Percentiles rank a stretch among this genome's conserved stretches.
Conservation (phyloP, 495 filamentous ascomycete species). For the Aspergillus homomorphus region DNA sequence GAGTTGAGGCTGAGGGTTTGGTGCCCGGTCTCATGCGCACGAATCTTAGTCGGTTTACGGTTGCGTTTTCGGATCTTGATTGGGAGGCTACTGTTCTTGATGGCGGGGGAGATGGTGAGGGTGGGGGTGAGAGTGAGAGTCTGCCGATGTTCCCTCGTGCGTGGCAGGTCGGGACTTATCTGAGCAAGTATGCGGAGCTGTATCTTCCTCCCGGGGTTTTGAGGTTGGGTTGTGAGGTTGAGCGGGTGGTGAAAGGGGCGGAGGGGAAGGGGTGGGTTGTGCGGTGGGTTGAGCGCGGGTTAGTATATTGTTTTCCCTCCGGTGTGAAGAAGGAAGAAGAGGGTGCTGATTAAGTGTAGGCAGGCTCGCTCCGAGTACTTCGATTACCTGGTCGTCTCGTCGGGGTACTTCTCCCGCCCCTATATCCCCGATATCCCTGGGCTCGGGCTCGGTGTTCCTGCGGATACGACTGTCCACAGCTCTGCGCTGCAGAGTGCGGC, state of each 20-base stretch:
- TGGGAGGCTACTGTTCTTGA: slow-evolving; percentile 60
- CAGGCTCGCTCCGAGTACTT: slow-evolving; percentile 41
- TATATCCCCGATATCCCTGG: slow-evolving; percentile 49
- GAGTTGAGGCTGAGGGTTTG: slow-evolving; percentile 22
- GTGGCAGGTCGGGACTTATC: slow-evolving; percentile 71
- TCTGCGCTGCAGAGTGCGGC: slow-evolving; percentile 42
- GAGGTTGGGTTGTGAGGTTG: slow-evolving; percentile 52
- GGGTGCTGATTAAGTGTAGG: not conserved
- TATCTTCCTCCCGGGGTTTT: slow-evolving; percentile 54
- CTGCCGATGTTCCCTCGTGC: slow-evolving; percentile 67
- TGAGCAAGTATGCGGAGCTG: slow-evolving; percentile 56
- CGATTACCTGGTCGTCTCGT: slow-evolving; percentile 71
- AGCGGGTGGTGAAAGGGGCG: slow-evolving; percentile 35
- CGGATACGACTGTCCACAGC: slow-evolving; percentile 55
- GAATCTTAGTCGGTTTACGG: slow-evolving; percentile 76
- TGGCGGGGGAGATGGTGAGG: slow-evolving; percentile 60
- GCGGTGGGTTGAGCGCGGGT: slow-evolving; percentile 36
- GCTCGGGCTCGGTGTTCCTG: slow-evolving; percentile 27
- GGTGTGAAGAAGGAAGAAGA: slow-evolving; percentile 7
- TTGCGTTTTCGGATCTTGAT: slow-evolving; percentile 74
- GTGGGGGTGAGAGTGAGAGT: slow-evolving; percentile 27
- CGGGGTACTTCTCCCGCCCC: slow-evolving; percentile 71
- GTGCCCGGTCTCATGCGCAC: slow-evolving; percentile 69
- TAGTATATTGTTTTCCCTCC: slow-evolving; percentile 3
- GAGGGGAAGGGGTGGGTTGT: slow-evolving; percentile 52